phyloP scores from a whole-genome alignment of 208 protist genomes.

The Trypanosoma melophagium region DNA sequence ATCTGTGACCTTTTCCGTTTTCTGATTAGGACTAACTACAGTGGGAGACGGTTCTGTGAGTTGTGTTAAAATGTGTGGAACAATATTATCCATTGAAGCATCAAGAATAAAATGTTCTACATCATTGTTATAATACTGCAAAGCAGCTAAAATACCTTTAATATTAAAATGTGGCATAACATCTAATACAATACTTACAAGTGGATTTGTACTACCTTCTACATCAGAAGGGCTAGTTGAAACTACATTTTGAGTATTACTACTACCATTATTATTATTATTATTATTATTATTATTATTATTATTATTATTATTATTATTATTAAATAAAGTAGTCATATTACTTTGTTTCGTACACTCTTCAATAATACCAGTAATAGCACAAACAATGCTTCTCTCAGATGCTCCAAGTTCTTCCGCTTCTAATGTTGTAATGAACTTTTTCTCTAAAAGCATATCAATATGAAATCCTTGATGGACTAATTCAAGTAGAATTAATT shows the following conservation, averaged over 20 bases:
- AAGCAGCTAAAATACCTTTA: conserved; percentile 49
- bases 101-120: conserved; percentile 89
- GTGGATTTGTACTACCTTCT: conserved; percentile 34
- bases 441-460: conserved; percentile 51
- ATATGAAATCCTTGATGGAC: conserved; percentile 78
- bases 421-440: conserved; percentile 60
- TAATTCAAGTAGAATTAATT: conserved; percentile 73
- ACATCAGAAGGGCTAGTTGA: background rate
- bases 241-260: background rate
- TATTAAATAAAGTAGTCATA: no score
- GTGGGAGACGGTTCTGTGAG: conserved; percentile 28
- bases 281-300: background rate
- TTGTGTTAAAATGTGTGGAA: conserved; percentile 66
- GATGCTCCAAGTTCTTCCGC: conserved; percentile 72
- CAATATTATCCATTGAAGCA: conserved; percentile 82
- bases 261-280: conserved; percentile 6
- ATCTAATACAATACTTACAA: conserved; percentile 74
- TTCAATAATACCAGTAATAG: conserved; percentile 41
- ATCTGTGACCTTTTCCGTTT: background rate
- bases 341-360: no score
- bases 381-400: conserved; percentile 48
- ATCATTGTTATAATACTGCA: conserved; percentile 85
- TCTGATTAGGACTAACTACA: background rate
- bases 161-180: conserved; percentile 79
- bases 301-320: no score